A percentile compares a stretch with the other conserved stretches of the same genome.
Evolutionary conservation across 2,329 filamentous ascomycete genomes (phyloP).

Genomic region (Scleromitrula shiraiana): DNA sequence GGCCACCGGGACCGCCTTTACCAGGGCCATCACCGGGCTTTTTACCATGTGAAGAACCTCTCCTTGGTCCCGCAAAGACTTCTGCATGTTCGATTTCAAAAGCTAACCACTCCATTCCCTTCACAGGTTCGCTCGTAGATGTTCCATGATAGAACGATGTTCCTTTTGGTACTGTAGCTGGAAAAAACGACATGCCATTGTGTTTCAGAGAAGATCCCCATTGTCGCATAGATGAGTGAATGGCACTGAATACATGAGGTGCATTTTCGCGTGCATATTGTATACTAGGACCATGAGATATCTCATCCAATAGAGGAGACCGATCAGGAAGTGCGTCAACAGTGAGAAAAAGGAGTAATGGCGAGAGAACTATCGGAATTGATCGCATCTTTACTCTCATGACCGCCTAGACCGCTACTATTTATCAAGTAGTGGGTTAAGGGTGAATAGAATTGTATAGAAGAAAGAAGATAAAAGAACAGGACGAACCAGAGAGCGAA

Average conservation of each 20-base stretch:
- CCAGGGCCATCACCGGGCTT: constrained; percentile 1
- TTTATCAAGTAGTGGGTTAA: background rate
- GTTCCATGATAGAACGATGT: constrained; percentile 63
- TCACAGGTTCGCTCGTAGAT: constrained; percentile 36
- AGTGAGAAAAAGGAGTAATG: background rate
- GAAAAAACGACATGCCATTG: constrained; percentile 67
- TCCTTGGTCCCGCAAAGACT: constrained; percentile 43
- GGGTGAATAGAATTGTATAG: background rate
- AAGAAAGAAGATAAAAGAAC: background rate
- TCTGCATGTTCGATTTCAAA: constrained; percentile 71
- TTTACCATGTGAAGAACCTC: constrained; percentile 3
- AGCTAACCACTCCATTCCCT: constrained; percentile 60
- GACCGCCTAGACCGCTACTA: background rate
- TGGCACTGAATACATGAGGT: constrained; percentile 62
- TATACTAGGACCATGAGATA: background rate
- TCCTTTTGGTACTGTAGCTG: constrained; percentile 55
- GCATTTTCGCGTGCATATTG: constrained; percentile 37
- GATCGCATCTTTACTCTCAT: background rate
- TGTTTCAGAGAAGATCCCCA: constrained; percentile 67
- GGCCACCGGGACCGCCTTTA: background rate
- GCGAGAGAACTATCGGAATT: background rate
- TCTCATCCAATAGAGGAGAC: background rate
- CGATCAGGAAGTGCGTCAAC: background rate
- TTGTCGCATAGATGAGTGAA: constrained; percentile 64
- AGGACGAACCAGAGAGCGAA: background rate